Evolutionary conservation across 2,329 filamentous ascomycete species (phyloP).

Genomic region (Colletotrichum caudatum): DNA sequence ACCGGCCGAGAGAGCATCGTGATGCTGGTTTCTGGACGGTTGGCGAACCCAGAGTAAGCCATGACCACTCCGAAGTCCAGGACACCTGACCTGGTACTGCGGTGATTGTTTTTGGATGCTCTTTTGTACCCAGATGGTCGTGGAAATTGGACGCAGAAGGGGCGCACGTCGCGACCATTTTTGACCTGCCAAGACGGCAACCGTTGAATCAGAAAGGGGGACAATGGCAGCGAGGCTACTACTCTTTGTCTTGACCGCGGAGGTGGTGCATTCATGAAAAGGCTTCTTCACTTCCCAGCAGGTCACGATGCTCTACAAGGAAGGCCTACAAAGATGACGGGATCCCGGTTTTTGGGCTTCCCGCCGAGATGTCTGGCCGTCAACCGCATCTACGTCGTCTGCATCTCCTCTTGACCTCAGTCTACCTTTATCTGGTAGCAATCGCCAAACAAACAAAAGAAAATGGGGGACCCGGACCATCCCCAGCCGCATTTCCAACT

Average conservation of each 20-base stretch:
- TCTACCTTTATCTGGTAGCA: neutral
- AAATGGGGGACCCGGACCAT: conserved; percentile 25
- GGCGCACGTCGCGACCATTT: conserved; percentile 14
- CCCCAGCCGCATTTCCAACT: conserved; percentile 46
- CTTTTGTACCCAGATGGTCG: neutral
- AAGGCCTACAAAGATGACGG: conserved; percentile 8
- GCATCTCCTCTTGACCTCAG: neutral
- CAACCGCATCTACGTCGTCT: neutral
- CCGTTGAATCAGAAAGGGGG: conserved; percentile 20
- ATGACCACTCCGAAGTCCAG: neutral
- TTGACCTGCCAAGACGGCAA: conserved; percentile 27
- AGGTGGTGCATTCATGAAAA: neutral
- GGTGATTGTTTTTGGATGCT: neutral
- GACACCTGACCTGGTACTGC: neutral
- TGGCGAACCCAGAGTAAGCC: neutral
- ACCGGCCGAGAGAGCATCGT: neutral
- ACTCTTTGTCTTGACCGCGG: conserved; percentile 3
- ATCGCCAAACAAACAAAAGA: neutral
- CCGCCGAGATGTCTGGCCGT: neutral
- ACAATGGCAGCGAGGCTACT: neutral
- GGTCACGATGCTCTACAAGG: neutral
- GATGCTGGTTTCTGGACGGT: neutral
- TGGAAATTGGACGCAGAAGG: neutral
- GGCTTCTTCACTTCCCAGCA: neutral
- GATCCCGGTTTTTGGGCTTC: neutral